These are phyloP conservation scores for Karstenula rhodostoma DNA, from an alignment of 2,329 filamentous ascomycete species.

Conservation along the genomic window DNA sequence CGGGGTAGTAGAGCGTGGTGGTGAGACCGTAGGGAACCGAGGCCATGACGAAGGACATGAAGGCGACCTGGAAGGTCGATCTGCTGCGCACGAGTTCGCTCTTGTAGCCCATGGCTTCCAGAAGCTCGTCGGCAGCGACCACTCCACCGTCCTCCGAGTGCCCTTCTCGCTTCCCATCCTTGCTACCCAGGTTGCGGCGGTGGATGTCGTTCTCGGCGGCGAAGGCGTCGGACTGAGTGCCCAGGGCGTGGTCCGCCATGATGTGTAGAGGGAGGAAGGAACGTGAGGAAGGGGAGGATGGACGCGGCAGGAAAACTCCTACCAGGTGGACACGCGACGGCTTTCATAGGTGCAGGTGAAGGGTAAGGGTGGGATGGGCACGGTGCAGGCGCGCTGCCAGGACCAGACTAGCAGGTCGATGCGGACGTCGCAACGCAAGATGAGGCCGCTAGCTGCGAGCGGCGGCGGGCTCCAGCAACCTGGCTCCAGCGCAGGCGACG, in stretches of 20 bases:
- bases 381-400: conserved; percentile 32
- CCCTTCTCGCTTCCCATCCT: conserved; percentile 31
- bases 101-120: conserved; percentile 72
- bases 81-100: conserved; percentile 70
- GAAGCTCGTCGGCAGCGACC: conserved; percentile 66
- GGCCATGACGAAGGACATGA: conserved; percentile 80
- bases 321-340: conserved; percentile 29
- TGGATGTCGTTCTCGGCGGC: conserved; percentile 41
- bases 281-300: conserved; percentile 2
- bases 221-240: conserved; percentile 46
- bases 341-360: conserved; percentile 40
- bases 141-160: conserved; percentile 30
- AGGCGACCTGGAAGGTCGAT: conserved; percentile 73
- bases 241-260: conserved; percentile 34
- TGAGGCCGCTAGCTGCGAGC: conserved; percentile 14
- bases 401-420: conserved; percentile 23
- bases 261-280: conserved; percentile 23
- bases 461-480: conserved; percentile 26
- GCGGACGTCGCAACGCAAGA: conserved; percentile 21
- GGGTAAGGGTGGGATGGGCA: conserved; percentile 30
- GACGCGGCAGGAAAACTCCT: conserved; percentile 6
- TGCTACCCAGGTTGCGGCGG: conserved; percentile 30
- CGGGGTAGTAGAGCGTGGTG: conserved; percentile 73
- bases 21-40: conserved; percentile 77
- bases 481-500: conserved; percentile 16